These are phyloP conservation scores for Colletotrichum gloeosporioides DNA, from an alignment of 2,329 filamentous ascomycete species.

Conservation along the genomic window DNA sequence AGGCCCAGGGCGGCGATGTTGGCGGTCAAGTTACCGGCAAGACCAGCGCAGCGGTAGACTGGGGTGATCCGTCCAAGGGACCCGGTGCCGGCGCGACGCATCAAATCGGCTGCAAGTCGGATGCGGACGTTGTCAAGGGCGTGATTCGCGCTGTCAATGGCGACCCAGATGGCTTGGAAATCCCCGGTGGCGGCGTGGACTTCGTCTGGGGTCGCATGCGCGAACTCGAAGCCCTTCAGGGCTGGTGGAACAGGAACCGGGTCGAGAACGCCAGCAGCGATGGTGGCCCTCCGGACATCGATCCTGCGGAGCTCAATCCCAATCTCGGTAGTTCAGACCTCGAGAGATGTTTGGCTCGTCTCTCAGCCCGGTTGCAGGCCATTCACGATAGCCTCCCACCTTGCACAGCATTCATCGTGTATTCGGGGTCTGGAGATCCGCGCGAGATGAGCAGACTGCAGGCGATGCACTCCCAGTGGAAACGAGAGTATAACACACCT, in stretches of 20 bases:
- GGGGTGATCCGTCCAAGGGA: slow-evolving; percentile 76
- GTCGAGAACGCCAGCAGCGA: slow-evolving; percentile 36
- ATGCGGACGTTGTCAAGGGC: slow-evolving; percentile 62
- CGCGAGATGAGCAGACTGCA: slow-evolving; percentile 68
- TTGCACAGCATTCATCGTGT: slow-evolving; percentile 69
- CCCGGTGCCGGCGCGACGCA: slow-evolving; percentile 61
- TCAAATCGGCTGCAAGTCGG: slow-evolving; percentile 61
- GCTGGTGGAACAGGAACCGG: slow-evolving; percentile 70
- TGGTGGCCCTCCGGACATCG: slow-evolving; percentile 36
- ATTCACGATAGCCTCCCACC: slow-evolving; percentile 66
- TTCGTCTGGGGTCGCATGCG: slow-evolving; percentile 72
- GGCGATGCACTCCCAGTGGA: slow-evolving; percentile 64
- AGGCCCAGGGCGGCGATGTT: slow-evolving; percentile 61
- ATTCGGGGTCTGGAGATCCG: slow-evolving; percentile 72
- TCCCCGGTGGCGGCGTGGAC: slow-evolving; percentile 66
- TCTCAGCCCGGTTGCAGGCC: slow-evolving; percentile 55
- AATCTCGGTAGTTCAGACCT: slow-evolving; percentile 37
- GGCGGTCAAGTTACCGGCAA: slow-evolving; percentile 63
- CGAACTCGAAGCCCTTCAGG: slow-evolving; percentile 68
- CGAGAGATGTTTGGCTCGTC: slow-evolving; percentile 49
- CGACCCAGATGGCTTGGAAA: slow-evolving; percentile 61
- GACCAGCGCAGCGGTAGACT: slow-evolving; percentile 82
- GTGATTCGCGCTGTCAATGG: slow-evolving; percentile 65
- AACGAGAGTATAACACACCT: slow-evolving; percentile 67
- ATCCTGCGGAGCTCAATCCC: slow-evolving; percentile 31